A percentile compares a stretch with the other conserved stretches of the same genome.
These are phyloP conservation scores for Kwoniella sp. DNA, from an alignment of 768 basidiomycete genomes.

Conservation along the genomic window DNA sequence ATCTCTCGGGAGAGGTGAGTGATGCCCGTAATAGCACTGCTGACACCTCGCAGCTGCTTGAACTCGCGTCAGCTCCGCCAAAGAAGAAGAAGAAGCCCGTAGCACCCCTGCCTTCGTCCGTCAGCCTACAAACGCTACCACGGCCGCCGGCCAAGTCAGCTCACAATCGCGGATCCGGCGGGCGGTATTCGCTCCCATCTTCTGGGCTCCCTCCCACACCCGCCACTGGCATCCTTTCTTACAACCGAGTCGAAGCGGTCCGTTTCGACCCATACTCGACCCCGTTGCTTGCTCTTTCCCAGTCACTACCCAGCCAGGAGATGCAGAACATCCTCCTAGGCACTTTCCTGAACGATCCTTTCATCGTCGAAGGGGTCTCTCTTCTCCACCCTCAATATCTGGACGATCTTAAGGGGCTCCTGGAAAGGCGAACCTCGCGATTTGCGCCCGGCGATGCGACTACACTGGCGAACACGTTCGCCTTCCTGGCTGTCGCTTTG, in stretches of 20 bases:
- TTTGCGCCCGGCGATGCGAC: constrained; percentile 39
- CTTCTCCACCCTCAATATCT: constrained; percentile 37
- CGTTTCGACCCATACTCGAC: constrained; percentile 30
- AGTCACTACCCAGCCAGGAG: constrained; percentile 27
- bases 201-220: constrained; percentile 10
- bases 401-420: constrained; percentile 28
- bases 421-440: constrained; percentile 16
- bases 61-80: constrained; percentile 27
- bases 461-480: constrained; percentile 38
- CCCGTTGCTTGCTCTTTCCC: constrained; percentile 21
- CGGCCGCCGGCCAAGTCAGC: neutral
- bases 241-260: neutral
- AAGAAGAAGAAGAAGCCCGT: constrained; percentile 26
- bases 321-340: constrained; percentile 39
- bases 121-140: neutral
- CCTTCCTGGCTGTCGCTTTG: constrained; percentile 30
- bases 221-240: constrained; percentile 2
- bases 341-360: constrained; percentile 39
- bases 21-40: neutral
- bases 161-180: neutral
- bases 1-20: constrained; percentile 34
- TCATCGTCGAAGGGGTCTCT: constrained; percentile 35
- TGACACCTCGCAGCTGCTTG: constrained; percentile 17
- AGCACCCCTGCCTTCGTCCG: neutral
- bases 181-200: constrained; percentile 5